Evolutionary conservation across 2,329 filamentous ascomycete genomes (phyloP).

Genomic region (Fusarium continuum): DNA sequence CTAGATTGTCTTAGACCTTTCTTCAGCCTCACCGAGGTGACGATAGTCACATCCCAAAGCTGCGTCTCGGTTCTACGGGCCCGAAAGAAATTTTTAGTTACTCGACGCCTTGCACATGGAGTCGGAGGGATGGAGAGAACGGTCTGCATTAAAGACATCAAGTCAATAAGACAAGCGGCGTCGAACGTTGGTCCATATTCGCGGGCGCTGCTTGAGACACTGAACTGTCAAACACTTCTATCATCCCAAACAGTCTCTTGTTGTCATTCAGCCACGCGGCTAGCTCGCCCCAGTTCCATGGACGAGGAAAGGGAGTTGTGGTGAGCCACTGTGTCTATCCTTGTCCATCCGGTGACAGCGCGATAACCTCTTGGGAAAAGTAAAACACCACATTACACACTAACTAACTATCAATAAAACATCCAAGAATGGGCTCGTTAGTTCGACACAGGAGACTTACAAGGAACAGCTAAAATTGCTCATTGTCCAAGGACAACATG

Average conservation of each 20-base stretch:
- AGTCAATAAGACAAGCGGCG: constrained; percentile 13
- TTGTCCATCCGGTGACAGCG: background rate
- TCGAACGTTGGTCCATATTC: background rate
- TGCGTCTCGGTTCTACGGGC: constrained; percentile 9
- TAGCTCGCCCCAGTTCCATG: constrained; percentile 15
- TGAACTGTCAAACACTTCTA: background rate
- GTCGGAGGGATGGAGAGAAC: constrained; percentile 26
- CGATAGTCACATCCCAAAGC: constrained; percentile 7
- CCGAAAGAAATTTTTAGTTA: background rate
- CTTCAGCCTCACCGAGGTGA: constrained; percentile 7
- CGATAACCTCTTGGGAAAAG: background rate
- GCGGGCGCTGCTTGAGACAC: constrained; percentile 10
- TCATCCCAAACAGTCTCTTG: constrained; percentile 2
- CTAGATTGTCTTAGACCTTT: constrained; percentile 8
- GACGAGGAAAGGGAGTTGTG: constrained; percentile 13
- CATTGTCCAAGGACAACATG: constrained; percentile 3
- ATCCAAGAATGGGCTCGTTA: background rate
- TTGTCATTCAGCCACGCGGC: constrained; percentile 27
- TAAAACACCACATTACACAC: background rate
- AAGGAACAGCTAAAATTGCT: constrained; percentile 1
- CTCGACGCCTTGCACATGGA: constrained; percentile 7
- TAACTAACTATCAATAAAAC: background rate
- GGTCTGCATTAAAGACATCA: constrained; percentile 20
- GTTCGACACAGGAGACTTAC: background rate
- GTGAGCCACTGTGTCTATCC: constrained; percentile 8